Conservation (phyloP, 2,329 filamentous ascomycete species). For the Botrytis aclada region DNA sequence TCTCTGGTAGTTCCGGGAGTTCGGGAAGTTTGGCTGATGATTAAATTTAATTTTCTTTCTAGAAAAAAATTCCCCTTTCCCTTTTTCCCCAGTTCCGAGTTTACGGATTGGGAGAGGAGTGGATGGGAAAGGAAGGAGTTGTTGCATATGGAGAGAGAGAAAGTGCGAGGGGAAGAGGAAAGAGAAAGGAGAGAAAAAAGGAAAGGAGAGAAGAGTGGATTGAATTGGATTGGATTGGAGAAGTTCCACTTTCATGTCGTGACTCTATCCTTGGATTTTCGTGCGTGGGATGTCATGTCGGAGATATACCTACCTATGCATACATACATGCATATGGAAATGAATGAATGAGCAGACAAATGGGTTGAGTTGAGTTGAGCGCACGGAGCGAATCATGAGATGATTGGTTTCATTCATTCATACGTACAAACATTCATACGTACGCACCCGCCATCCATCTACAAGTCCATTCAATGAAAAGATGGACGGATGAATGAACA, state of each 20-base stretch:
- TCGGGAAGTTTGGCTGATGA: conserved; percentile 34
- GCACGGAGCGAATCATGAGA: not conserved
- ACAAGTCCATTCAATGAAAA: not conserved
- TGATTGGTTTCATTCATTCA: not conserved
- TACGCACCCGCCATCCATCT: not conserved
- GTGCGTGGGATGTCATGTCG: not conserved
- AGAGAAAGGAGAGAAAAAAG: too few relatives aligned
- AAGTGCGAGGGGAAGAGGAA: not conserved
- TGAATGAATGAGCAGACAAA: conserved; percentile 1
- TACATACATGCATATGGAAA: not conserved
- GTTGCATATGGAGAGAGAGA: too few relatives aligned
- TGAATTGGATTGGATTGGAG: too few relatives aligned
- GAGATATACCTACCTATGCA: not conserved
- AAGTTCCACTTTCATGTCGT: not conserved
- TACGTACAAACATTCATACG: not conserved
- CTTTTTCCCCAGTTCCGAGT: too few relatives aligned
- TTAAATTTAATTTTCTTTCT: conserved; percentile 10
- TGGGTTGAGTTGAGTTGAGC: not conserved
- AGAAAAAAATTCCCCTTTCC: too few relatives aligned
- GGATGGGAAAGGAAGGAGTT: not conserved
- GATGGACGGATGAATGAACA: not conserved
- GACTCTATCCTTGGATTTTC: not conserved
- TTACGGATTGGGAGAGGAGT: not conserved
- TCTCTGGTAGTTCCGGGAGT: conserved; percentile 24
- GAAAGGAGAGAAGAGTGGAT: too few relatives aligned